These are phyloP conservation scores for Sordaria brevicollis DNA, from an alignment of 495 filamentous ascomycete species.

Conservation along the genomic window DNA sequence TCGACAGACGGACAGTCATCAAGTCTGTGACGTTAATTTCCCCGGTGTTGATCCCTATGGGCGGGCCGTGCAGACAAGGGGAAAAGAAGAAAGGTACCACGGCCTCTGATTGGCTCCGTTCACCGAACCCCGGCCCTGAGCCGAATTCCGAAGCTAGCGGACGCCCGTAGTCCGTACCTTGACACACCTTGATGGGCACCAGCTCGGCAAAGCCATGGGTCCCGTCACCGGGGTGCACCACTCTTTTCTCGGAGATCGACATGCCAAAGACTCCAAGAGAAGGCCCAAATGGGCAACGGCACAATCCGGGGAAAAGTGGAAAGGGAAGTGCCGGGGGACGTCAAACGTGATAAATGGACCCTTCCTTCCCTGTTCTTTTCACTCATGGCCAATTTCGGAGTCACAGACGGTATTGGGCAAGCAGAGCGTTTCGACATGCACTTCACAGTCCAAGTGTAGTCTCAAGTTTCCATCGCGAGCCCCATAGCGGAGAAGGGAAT, in stretches of 20 bases:
- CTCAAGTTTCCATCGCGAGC: neutral
- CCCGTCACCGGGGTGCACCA: no score
- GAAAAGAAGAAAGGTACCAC: neutral
- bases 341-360: neutral
- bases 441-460: no score
- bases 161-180: neutral
- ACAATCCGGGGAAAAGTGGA: neutral
- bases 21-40: neutral
- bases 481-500: neutral
- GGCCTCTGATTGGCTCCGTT: neutral
- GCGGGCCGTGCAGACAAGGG: neutral
- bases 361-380: no score
- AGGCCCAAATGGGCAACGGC: neutral
- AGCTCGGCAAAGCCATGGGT: neutral
- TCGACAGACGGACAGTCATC: neutral
- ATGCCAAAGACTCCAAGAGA: neutral
- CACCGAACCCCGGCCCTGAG: neutral
- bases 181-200: neutral
- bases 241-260: neutral
- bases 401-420: neutral
- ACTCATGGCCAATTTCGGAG: neutral
- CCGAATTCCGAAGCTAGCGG: neutral
- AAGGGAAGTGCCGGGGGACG: neutral
- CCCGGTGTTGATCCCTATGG: neutral
- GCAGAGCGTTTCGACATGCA: neutral